Base-by-base conservation (phyloP, 768 basidiomycete genomes). In the Agaricus blazei region DNA sequence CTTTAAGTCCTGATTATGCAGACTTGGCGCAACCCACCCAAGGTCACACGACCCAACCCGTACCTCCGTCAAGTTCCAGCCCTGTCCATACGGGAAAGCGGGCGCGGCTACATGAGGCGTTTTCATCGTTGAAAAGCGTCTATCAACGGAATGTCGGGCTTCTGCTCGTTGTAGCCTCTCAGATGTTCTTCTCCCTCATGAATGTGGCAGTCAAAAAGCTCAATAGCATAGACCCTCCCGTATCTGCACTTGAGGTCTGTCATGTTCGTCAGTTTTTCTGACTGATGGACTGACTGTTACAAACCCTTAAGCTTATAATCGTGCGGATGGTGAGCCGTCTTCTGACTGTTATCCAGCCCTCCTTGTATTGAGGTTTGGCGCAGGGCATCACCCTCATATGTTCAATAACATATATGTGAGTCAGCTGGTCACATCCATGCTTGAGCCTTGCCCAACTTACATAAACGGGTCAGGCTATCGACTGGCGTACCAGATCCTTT, bases 401-500 rank as follows among this genome's bases (percentile, higher is more conserved):
- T 36, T 55, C 58, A n/a, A n/a, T 59, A 1, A 45, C 42, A 1
- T 62, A 58, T 23, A 59, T 62, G 61, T 62, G 47, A 31, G 59
- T 54, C 34, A 34, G 34, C 34, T 31, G 27, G 14, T 7, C 36
- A 9, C 7, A 3, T n/a, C 2, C 3, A 34, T 19, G 9, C 4
- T 1, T 15, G 7, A 34, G 15, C 23, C 19, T 27, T 19, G 19
- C 15, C 12, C 23, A n/a, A 4, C 37, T 47, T 29, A 48, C 12
- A 42, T 57, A 73, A 72, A 75, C 61, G 44, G 9, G n/a, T 34
- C 3, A 74, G 72, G 72, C 38, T 66, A 28, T 59, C 75, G 71
- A 76, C 65, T 59, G 59, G 70, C 26, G 66, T 76, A 5, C 66
- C 68, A 1, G 72, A 92, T 63, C 87, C 88, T 0, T 66, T 84